Base-by-base conservation (phyloP, 176 grass and related monocot species). In the Carex littledalei region DNA sequence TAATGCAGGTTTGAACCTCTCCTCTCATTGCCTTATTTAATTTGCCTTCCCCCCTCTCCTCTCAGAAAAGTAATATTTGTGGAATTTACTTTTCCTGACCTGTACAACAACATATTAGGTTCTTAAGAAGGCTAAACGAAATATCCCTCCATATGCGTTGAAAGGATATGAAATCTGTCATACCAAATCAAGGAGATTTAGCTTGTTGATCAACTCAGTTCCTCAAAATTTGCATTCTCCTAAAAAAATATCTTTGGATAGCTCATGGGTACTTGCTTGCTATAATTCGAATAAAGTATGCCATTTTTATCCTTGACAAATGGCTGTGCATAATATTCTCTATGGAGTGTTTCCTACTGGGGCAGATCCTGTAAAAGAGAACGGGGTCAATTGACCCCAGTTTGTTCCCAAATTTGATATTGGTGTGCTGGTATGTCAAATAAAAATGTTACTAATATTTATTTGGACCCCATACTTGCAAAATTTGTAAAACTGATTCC, bases 1-100 rank as follows among this genome's bases (percentile, higher is more conserved):
- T 53, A 88, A 91, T 85, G 96, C 96, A 95, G 96, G 96, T 93
- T 60, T 45, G 18, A 83, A 52, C 17, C 5, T 31, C 50, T 54
- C 29, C 29, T 76, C 13, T 16, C 80, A 32, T n/a, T n/a, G n/a
- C 24, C 49, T 56, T 56, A 56, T 78, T 9, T 57, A 55, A 55
- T 37, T 16, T 52, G 12, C 26, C 3, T 39, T 20, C 64, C 35
- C 34, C 64, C 53, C 64, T 61, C 73, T 59, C 7, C 17, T 76
- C 86, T 80, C 41, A 54, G 34, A 32, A 17, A 35, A 56, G 21
- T 78, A 31, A 43, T 32, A 56, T 78, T n/a, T 56, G 21, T 78
- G 74, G 74, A 17, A 58, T 61, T 15, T 34, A 22, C 60, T 68
- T 34, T 81, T 18, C 65, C n/a, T 78, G 52, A 78, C 5, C 52